Conservation (phyloP, 768 basidiomycete genomes). For the Polyporus arcularius region DNA sequence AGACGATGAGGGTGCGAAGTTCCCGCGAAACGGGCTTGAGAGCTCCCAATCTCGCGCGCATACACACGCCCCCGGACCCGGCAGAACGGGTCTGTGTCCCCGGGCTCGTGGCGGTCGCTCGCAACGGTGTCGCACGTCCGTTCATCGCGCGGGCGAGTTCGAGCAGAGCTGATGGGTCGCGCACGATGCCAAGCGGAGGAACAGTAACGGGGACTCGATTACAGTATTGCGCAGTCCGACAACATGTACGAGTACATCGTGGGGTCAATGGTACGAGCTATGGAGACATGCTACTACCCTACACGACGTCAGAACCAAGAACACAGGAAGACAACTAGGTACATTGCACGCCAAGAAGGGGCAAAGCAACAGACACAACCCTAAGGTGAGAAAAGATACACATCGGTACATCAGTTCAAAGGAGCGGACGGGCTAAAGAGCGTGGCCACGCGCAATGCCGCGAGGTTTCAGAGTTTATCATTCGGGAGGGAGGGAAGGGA, state of each 20-base stretch:
- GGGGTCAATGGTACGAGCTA: constrained; percentile 5
- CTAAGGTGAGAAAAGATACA: not conserved
- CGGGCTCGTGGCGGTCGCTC: no score
- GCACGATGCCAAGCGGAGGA: no score
- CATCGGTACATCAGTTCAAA: not conserved
- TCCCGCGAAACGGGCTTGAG: constrained; percentile 7
- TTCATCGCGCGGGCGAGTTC: no score
- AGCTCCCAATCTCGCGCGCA: not conserved
- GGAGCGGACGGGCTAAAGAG: constrained; percentile 8
- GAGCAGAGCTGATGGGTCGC: no score
- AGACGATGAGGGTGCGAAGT: constrained; percentile 6
- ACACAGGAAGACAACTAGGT: not conserved
- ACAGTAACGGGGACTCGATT: not conserved
- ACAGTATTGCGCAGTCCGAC: not conserved
- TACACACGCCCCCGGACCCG: no score
- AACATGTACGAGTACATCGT: constrained; percentile 7
- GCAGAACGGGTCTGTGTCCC: no score
- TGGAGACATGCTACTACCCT: constrained; percentile 1
- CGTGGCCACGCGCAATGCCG: constrained; percentile 1
- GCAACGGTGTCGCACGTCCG: not conserved
- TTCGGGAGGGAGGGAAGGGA: not conserved
- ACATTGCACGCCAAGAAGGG: constrained; percentile 4
- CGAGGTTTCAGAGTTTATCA: constrained; percentile 3
- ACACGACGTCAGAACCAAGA: constrained; percentile 1
- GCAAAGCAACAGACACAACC: constrained; percentile 1